These are phyloP conservation scores for Gossypioides kirkii DNA, from an alignment of 345 rosid species.

Conservation along the genomic window DNA sequence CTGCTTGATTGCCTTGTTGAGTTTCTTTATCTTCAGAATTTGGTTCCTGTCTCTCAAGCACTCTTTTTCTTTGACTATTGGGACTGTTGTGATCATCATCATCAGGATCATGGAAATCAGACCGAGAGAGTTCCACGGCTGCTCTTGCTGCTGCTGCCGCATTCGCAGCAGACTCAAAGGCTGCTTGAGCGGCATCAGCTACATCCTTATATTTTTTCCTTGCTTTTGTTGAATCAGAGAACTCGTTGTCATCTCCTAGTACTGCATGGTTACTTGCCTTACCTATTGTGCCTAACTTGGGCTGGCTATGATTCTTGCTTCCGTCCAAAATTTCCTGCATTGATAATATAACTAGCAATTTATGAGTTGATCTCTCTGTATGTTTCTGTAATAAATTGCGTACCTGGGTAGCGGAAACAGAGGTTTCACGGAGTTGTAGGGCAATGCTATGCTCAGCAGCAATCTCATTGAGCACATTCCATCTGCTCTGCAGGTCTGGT, in stretches of 20 bases:
- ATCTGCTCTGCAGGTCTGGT: slow-evolving; percentile 50
- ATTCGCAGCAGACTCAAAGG: slow-evolving; percentile 73
- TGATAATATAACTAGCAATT: slow-evolving; percentile 4
- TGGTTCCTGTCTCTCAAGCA: slow-evolving; percentile 18
- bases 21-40: slow-evolving; percentile 14
- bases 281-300: slow-evolving; percentile 8
- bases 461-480: slow-evolving; percentile 56
- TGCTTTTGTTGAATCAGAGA: slow-evolving; percentile 29
- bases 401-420: slow-evolving; percentile 37
- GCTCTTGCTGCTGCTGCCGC: slow-evolving; percentile 95
- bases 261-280: slow-evolving; percentile 8
- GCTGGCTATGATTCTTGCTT: slow-evolving; percentile 7
- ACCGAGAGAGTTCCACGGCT: slow-evolving; percentile 84
- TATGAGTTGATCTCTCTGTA: neutral
- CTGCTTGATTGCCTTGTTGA: slow-evolving; percentile 13
- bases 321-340: slow-evolving; percentile 30
- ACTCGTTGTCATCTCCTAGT: slow-evolving; percentile 12
- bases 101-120: slow-evolving; percentile 41
- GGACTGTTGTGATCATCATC: slow-evolving; percentile 29
- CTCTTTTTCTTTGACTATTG: slow-evolving; percentile 6
- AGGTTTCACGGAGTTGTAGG: slow-evolving; percentile 43
- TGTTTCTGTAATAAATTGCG: neutral
- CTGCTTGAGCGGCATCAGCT: slow-evolving; percentile 94
- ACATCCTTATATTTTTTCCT: slow-evolving; percentile 70
- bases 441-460: slow-evolving; percentile 58